Conservation (phyloP, 805 yeast species). For the Saccharomycopsis javanensis region DNA sequence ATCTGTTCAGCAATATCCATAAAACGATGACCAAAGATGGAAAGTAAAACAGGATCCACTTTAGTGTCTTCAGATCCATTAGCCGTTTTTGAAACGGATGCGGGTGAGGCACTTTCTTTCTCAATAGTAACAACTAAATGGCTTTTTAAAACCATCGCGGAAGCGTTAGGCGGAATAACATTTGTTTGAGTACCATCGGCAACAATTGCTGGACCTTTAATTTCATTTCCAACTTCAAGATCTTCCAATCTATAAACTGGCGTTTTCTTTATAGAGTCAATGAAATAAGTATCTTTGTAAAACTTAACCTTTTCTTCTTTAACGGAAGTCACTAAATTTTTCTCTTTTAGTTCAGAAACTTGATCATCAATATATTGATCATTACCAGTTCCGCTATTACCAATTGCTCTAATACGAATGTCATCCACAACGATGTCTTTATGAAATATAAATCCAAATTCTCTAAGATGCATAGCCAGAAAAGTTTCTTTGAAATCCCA, state of each 20-base stretch:
- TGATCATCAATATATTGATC: slow-evolving; percentile 45
- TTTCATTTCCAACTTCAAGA: slow-evolving; percentile 40
- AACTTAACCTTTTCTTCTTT: slow-evolving; percentile 23
- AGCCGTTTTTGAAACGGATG: slow-evolving; percentile 22
- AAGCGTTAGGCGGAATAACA: slow-evolving; percentile 52
- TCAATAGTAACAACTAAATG: slow-evolving; percentile 43
- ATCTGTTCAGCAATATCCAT: slow-evolving; percentile 89
- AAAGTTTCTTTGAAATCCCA: slow-evolving; percentile 35
- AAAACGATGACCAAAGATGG: slow-evolving; percentile 74
- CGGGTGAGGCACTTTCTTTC: slow-evolving; percentile 11
- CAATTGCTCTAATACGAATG: slow-evolving; percentile 64
- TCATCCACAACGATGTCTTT: slow-evolving; percentile 60
- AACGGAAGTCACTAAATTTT: slow-evolving; percentile 20
- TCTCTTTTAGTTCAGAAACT: slow-evolving; percentile 28
- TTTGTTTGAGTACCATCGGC: slow-evolving; percentile 79
- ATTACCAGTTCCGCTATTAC: slow-evolving; percentile 39
- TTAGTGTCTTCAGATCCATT: slow-evolving; percentile 22
- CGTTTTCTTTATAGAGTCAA: slow-evolving; percentile 38
- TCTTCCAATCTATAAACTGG: slow-evolving; percentile 48
- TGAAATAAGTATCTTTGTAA: slow-evolving; percentile 47
- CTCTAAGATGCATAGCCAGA: slow-evolving; percentile 47
- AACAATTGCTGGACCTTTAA: slow-evolving; percentile 66
- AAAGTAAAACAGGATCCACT: slow-evolving; percentile 61
- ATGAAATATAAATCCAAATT: slow-evolving; percentile 62
- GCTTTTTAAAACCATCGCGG: slow-evolving; percentile 46